Evolutionary conservation across 495 filamentous ascomycete species (phyloP).

Genomic region (Tricharina praecox): DNA sequence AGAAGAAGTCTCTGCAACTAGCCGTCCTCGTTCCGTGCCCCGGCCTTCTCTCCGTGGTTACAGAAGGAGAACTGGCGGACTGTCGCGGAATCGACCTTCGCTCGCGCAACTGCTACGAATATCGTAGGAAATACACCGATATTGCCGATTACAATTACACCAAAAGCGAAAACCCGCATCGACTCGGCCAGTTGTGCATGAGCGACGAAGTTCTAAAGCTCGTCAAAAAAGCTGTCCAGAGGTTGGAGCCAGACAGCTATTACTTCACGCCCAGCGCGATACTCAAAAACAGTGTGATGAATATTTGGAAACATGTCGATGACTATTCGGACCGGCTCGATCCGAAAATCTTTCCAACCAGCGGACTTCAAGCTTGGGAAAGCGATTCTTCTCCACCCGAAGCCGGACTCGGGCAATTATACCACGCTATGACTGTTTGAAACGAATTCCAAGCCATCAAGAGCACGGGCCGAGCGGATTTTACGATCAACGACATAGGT

Average conservation of each 20-base stretch:
- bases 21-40: constrained; percentile 9
- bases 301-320: constrained; percentile 9
- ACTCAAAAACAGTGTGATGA: constrained; percentile 5
- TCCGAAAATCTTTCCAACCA: constrained; percentile 3
- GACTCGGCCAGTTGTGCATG: constrained; percentile 10
- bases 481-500: constrained; percentile 10
- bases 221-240: constrained; percentile 12
- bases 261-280: constrained; percentile 11
- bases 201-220: neutral
- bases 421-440: constrained; percentile 11
- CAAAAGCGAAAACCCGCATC: too few relatives aligned
- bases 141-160: too few relatives aligned
- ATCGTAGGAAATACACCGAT: constrained; percentile 4
- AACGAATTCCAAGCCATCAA: constrained; percentile 11
- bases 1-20: neutral
- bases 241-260: constrained; percentile 14
- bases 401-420: too few relatives aligned
- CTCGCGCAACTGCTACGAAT: constrained; percentile 6
- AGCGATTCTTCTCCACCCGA: too few relatives aligned
- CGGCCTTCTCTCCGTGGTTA: constrained; percentile 9
- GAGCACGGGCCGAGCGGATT: neutral
- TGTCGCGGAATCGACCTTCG: constrained; percentile 10
- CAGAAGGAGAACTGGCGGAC: constrained; percentile 10
- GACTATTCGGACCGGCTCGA: neutral
- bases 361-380: neutral